phyloP scores from a whole-genome alignment of 768 basidiomycete genomes.

The Leccinum olivaceopallidum region DNA sequence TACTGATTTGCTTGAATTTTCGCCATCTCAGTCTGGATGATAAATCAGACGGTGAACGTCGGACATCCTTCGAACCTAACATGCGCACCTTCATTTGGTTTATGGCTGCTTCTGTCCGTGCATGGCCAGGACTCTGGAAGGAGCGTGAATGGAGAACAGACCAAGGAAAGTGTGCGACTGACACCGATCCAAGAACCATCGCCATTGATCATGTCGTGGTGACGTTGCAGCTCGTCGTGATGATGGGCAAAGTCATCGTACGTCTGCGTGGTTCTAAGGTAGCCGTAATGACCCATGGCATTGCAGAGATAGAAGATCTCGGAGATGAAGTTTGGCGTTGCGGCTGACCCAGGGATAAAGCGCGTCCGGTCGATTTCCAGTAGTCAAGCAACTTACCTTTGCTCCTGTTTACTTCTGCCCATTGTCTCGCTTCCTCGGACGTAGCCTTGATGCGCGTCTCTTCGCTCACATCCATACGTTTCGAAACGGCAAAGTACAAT shows the following conservation, averaged over 20 bases:
- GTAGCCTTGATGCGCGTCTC: conserved; percentile 95
- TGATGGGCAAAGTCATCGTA: conserved; percentile 76
- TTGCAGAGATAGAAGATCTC: conserved; percentile 90
- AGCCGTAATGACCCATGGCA: conserved; percentile 88
- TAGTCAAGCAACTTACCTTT: conserved; percentile 38
- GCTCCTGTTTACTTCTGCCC: conserved; percentile 56
- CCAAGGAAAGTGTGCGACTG: conserved; percentile 28
- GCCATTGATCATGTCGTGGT: conserved; percentile 72
- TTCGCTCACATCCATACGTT: conserved; percentile 75
- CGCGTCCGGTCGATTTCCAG: not conserved
- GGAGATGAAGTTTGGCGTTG: conserved; percentile 88
- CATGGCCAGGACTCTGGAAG: conserved; percentile 65
- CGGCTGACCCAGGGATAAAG: conserved; percentile 38
- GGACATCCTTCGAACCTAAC: not conserved
- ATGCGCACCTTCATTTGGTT: conserved; percentile 69
- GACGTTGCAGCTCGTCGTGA: conserved; percentile 71
- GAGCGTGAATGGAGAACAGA: conserved; percentile 1
- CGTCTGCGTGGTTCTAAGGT: conserved; percentile 76
- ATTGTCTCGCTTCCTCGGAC: conserved; percentile 78
- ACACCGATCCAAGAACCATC: conserved; percentile 86
- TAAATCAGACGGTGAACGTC: not conserved
- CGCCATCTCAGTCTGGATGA: conserved; percentile 59
- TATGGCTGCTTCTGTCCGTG: conserved; percentile 75
- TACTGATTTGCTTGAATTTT: conserved; percentile 73
- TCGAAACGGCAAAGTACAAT: conserved; percentile 71